Evolutionary conservation across 139 green algal genomes (phyloP), one percentile per base, ranked within the genome.

Genomic region (Dunaliella primolecta): DNA sequence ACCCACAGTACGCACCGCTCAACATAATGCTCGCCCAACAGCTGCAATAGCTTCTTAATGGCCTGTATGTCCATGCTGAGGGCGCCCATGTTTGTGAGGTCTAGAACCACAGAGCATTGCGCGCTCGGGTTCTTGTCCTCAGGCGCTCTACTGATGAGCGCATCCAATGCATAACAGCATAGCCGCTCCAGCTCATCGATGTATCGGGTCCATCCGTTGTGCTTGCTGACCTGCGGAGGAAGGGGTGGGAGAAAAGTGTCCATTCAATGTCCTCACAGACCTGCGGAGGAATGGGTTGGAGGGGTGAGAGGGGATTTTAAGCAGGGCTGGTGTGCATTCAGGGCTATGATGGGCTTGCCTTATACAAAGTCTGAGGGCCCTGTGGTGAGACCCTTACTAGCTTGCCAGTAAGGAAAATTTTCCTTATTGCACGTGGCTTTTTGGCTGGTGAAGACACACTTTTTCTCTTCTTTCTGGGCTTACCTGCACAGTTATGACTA

Each of bases 11-110:
- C 80, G 7, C 80, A 83, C 78, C 78, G 27, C 80, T 88, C 85
- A n/a, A 88, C 83, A 31, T 89, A 89, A 76, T 88, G 85, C 78
- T 85, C 79, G 7, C 81, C 83, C 64, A 91, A 80, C 30, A 91
- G 81, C 46, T 81, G 1, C 71, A 89, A 88, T 23, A 88, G 81
- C 36, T 81, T 78, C 72, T 86, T 75, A 74, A 91, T 86, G n/a
- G 86, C 84, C 33, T 81, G 83, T n/a, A 88, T 55, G 83, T 91
- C 87, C 79, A 91, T 87, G 64, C 38, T 85, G 30, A 85, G 30
- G 7, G 86, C 78, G 29, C 85, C 82, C 77, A 91, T 85, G 74
- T 86, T 84, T 0, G 83, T 82, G 23, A 91, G 80, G 33, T 91
- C 88, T 71, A 91, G 83, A 24, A 91, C 72, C 31, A 86, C 82